Evolutionary conservation across 2,329 filamentous ascomycete species (phyloP), one percentile per base, ranked within the genome.

Genomic region (Xylariaceae sp.): DNA sequence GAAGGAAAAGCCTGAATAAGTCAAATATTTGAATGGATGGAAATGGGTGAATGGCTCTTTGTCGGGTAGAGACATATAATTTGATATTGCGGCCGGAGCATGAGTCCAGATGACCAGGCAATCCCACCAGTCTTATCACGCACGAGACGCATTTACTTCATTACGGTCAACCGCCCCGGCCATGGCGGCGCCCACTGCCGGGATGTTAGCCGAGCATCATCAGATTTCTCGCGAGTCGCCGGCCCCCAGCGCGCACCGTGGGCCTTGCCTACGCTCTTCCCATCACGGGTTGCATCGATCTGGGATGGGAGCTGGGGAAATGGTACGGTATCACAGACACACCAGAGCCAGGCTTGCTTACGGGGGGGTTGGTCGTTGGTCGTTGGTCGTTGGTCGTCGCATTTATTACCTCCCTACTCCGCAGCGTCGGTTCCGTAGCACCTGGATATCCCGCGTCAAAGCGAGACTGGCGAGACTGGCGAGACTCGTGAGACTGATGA

Each of bases 11-110:
- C 43, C 19, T 19, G 19, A 19, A 19, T 2, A 19, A 19, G 19
- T 19, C 19, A 19, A 19, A 19, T 19, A 19, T 19, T 19, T n/a
- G 43, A 45, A 45, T 45, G 29, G 55, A 55, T 58, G 52, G 54
- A 50, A 19, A 49, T 47, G 35, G 43, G 41, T 53, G 40, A 51
- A 45, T 44, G 45, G n/a, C 46, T 52, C 41, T 19, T 19, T 50
- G 54, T 63, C 64, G 64, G 63, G 60, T 65, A 65, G 58, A 60
- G 55, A 56, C 59, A 62, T 57, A 53, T 47, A 58, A 59, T 59
- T 53, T 59, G 51, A 56, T 54, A 19, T 52, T 51, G 47, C 29
- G 48, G 30, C 43, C 35, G 57, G 58, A 60, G 58, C 55, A 56
- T 40, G 34, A 59, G 59, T 50, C 50, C 41, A 54, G 53, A 50